phyloP scores from a whole-genome alignment of 73 alveolate genomes.

The Paraurostyla sp. region DNA sequence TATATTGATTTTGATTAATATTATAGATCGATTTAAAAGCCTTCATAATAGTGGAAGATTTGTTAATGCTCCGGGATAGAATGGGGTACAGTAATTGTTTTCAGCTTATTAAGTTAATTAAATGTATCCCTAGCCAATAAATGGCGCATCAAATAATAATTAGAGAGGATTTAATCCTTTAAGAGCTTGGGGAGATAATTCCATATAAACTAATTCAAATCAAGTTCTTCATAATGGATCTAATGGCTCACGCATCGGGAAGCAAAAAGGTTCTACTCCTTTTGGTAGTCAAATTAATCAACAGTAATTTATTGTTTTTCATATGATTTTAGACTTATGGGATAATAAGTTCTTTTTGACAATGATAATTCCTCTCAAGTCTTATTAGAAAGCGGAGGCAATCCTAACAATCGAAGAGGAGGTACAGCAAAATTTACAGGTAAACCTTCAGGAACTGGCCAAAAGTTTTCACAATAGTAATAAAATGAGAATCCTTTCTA shows the following conservation, averaged over 20 bases:
- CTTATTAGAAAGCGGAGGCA: constrained; percentile 33
- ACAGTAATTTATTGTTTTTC: not conserved
- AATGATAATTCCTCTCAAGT: constrained; percentile 1
- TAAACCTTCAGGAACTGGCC: not conserved
- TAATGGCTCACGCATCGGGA: constrained; percentile 45
- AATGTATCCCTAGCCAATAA: constrained; percentile 33
- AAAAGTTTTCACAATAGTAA: not conserved
- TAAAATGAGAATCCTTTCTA: not conserved
- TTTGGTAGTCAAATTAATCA: not conserved
- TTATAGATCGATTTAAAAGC: constrained; percentile 41
- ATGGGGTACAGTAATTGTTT: not conserved
- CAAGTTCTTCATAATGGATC: no score
- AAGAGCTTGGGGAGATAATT: constrained; percentile 62
- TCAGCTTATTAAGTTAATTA: constrained; percentile 36
- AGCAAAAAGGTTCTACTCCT: constrained; percentile 13
- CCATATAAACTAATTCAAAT: not conserved
- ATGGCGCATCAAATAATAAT: not conserved
- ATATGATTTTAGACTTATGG: not conserved
- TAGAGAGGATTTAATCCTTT: constrained; percentile 41
- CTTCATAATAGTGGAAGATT: constrained; percentile 60
- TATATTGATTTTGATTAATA: not conserved
- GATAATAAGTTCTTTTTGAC: constrained; percentile 28
- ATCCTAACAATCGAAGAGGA: not conserved
- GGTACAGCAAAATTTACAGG: not conserved
- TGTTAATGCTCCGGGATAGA: constrained; percentile 21